Base-by-base conservation (phyloP, 495 filamentous ascomycete species). In the Penicillium arizonense region DNA sequence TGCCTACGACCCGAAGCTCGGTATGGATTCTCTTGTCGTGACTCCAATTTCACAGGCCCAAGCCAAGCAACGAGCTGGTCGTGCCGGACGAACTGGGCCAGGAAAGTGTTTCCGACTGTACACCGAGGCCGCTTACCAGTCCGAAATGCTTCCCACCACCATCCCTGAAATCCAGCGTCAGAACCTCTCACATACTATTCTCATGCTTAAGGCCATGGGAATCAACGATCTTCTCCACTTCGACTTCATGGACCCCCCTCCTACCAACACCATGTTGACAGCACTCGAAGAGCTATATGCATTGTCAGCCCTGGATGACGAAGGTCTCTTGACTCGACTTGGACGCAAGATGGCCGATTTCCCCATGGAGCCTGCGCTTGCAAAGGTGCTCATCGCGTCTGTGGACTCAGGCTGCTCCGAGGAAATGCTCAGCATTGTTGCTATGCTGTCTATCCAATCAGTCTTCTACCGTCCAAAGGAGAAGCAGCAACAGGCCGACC, bases 171-270 rank as follows among this genome's bases (percentile, higher is more conserved):
- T 99, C 44, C 94, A 99, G 62, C 82, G 94, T 7, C 91, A 96
- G 65, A 97, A 97, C 60, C 70, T 99, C n/a, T 87, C 89, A 0
- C 82, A 87, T 50, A 97, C 94, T 3, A 97, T 99, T 69, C 83
- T 99, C 24, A 96, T 97, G 91, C 80, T 99, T 28, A 99, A 99
- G 69, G 94, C 94, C 2, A 97, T 97, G 93, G 94, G 94, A 3
- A 97, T 99, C 65, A 97, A 97, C 59, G 94, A 99, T 61, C 77
- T 99, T 3, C 82, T 99, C 10, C 90, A 96, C 55, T 99, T 99
- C 61, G 93, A 97, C 66, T 99, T 97, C 61, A 97, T 99, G 92
- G 95, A 97, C 60, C 91, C 93, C 2, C 94, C 94, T 2, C 94
- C 95, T 1, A 93, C 91, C 6, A 97, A 96, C 59, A 97, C 94